Percentiles rank a stretch among this genome's conserved stretches.
Evolutionary conservation across 2,329 filamentous ascomycete species (phyloP).

Genomic region (Fusarium subtropicale): DNA sequence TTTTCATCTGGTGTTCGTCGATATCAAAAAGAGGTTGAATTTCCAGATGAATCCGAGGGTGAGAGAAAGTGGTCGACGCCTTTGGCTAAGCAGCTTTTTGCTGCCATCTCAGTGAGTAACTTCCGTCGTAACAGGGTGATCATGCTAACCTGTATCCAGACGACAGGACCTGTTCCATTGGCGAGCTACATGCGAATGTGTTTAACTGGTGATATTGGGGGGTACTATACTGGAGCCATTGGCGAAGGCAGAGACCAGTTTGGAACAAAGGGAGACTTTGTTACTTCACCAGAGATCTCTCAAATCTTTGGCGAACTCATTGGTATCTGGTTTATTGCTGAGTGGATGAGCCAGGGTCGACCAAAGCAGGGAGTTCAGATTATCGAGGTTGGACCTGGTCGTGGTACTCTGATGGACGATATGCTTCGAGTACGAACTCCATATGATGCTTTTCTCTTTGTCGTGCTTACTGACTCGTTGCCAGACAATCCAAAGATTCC

Average conservation of each 20-base stretch:
- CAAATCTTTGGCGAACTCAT: slow-evolving; percentile 96
- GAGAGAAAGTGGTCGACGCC: slow-evolving; percentile 88
- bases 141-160: slow-evolving; percentile 46
- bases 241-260: slow-evolving; percentile 83
- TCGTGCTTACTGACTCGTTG: not conserved
- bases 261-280: slow-evolving; percentile 92
- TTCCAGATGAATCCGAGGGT: slow-evolving; percentile 42
- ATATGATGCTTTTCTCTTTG: too few relatives aligned
- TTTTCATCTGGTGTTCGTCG: slow-evolving; percentile 45
- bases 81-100: slow-evolving; percentile 84
- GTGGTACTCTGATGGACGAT: slow-evolving; percentile 97
- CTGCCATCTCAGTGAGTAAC: slow-evolving; percentile 79
- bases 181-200: slow-evolving; percentile 99
- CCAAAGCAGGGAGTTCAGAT: slow-evolving; percentile 81
- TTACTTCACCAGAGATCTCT: slow-evolving; percentile 97
- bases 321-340: slow-evolving; percentile 93
- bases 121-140: not conserved
- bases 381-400: slow-evolving; percentile 92
- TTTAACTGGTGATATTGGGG: slow-evolving; percentile 87
- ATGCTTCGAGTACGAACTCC: slow-evolving; percentile 78
- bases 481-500: slow-evolving; percentile 87
- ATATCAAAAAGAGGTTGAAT: slow-evolving; percentile 23
- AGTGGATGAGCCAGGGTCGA: slow-evolving; percentile 93
- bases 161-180: slow-evolving; percentile 90
- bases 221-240: slow-evolving; percentile 88